Percentiles rank a stretch among this genome's conserved stretches.
Conservation (phyloP, 768 basidiomycete species). For the Psilocybe sp. region DNA sequence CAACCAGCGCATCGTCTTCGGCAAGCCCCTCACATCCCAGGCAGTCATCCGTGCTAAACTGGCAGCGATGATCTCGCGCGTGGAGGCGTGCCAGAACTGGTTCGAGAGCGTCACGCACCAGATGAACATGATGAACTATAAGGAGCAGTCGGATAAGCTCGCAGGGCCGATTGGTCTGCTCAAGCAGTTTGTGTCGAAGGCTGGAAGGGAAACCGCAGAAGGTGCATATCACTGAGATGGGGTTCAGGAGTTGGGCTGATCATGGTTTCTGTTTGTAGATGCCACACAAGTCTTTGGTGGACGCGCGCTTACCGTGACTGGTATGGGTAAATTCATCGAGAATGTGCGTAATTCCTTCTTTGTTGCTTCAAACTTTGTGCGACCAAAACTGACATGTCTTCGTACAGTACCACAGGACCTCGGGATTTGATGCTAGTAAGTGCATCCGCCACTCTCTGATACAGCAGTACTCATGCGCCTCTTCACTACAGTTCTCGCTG, state of each 20-base stretch:
- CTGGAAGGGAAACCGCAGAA: slow-evolving; percentile 72
- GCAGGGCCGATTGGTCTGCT: slow-evolving; percentile 88
- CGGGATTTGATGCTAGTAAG: slow-evolving; percentile 76
- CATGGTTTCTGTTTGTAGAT: slow-evolving; percentile 37
- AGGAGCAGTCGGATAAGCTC: slow-evolving; percentile 78
- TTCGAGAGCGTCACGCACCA: slow-evolving; percentile 87
- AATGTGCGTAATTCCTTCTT: slow-evolving; percentile 47
- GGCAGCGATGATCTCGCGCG: slow-evolving; percentile 84
- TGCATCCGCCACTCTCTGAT: slow-evolving; percentile 15
- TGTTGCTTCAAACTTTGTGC: slow-evolving; percentile 3
- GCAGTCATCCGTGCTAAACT: slow-evolving; percentile 89
- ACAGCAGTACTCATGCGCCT: slow-evolving; percentile 4
- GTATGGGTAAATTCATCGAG: slow-evolving; percentile 84
- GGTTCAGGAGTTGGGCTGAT: slow-evolving; percentile 20
- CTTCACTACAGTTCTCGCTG: slow-evolving; percentile 57
- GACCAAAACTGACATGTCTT: slow-evolving; percentile 2
- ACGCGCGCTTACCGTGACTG: slow-evolving; percentile 79
- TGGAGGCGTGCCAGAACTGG: slow-evolving; percentile 87
- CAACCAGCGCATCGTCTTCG: slow-evolving; percentile 86
- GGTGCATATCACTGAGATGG: slow-evolving; percentile 35
- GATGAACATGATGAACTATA: slow-evolving; percentile 93
- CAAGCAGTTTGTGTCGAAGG: slow-evolving; percentile 79
- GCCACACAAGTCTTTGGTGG: slow-evolving; percentile 89
- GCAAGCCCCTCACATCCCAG: slow-evolving; percentile 78
- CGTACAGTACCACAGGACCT: slow-evolving; percentile 75